Conservation (phyloP, 2,329 filamentous ascomycete species). For the Pyrenochaeta sp. region DNA sequence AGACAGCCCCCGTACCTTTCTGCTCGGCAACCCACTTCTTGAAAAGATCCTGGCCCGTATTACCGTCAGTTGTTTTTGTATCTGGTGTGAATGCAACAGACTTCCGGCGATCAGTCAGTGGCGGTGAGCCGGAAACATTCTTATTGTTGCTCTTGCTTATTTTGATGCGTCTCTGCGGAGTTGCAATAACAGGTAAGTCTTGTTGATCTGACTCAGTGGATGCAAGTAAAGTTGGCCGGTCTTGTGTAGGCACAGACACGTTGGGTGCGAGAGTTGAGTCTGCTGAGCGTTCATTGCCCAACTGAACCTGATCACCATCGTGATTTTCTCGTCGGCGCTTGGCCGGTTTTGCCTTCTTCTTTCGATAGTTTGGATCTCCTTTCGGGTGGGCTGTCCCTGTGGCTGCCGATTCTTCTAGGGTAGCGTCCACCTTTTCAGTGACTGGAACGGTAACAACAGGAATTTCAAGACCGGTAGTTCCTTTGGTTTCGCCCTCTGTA, state of each 20-base stretch:
- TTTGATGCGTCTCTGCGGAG: conserved; percentile 25
- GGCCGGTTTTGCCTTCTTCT: conserved; percentile 37
- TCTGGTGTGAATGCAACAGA: conserved; percentile 72
- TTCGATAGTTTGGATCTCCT: conserved; percentile 49
- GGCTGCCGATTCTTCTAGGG: conserved; percentile 10
- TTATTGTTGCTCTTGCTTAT: conserved; percentile 20
- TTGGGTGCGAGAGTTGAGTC: conserved; percentile 34
- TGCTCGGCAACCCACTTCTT: conserved; percentile 57
- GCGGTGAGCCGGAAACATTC: conserved; percentile 33
- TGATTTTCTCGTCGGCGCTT: conserved; percentile 27
- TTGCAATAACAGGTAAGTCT: conserved; percentile 16
- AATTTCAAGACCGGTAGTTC: conserved; percentile 2
- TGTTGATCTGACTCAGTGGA: conserved; percentile 39
- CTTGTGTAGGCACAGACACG: conserved; percentile 12
- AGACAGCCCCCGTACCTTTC: conserved; percentile 33
- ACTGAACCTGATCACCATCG: conserved; percentile 4
- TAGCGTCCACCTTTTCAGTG: conserved; percentile 9
- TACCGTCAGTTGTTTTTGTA: conserved; percentile 67
- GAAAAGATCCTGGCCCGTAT: conserved; percentile 62
- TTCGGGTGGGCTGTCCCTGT: conserved; percentile 24
- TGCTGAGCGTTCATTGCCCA: conserved; percentile 5
- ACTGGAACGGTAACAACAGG: conserved; percentile 12
- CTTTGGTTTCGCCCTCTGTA: conserved; percentile 7
- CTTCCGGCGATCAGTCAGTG: conserved; percentile 55
- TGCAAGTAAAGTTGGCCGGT: conserved; percentile 34